Conservation (phyloP, 2,329 filamentous ascomycete genomes). For the Hypoxylon sp. region DNA sequence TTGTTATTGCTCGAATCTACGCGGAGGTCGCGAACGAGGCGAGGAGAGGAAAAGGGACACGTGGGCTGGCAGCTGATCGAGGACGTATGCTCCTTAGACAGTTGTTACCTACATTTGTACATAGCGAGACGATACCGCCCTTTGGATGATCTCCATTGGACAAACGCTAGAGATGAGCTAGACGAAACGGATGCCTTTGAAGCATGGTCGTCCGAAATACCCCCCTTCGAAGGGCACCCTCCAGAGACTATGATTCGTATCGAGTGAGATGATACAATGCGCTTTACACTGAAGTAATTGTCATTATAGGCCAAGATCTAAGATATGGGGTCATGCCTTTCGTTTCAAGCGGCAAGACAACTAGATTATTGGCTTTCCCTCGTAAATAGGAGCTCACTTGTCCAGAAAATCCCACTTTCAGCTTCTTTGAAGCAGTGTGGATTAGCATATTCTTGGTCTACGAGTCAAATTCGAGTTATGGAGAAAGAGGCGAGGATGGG, state of each 20-base stretch:
- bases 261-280: not conserved
- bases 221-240: constrained; percentile 16
- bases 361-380: not conserved
- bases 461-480: not conserved
- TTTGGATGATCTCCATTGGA: constrained; percentile 38
- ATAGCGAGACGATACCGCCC: constrained; percentile 52
- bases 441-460: not conserved
- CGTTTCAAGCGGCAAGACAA: not conserved
- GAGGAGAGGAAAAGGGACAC: constrained; percentile 12
- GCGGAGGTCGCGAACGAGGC: constrained; percentile 13
- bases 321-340: not conserved
- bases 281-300: not conserved
- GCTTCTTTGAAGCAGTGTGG: not conserved
- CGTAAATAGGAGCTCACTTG: not conserved
- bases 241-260: not conserved
- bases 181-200: constrained; percentile 36
- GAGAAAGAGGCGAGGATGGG: not conserved
- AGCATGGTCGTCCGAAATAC: constrained; percentile 26
- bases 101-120: constrained; percentile 46
- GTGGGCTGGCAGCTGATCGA: constrained; percentile 30
- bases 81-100: constrained; percentile 25
- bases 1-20: constrained; percentile 31
- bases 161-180: constrained; percentile 38
- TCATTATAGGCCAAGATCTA: not conserved
- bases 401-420: not conserved